Percentiles rank a stretch among this genome's conserved stretches.
These are phyloP conservation scores for Leishmania arabica DNA, from an alignment of 208 protist genomes.

Conservation along the genomic window DNA sequence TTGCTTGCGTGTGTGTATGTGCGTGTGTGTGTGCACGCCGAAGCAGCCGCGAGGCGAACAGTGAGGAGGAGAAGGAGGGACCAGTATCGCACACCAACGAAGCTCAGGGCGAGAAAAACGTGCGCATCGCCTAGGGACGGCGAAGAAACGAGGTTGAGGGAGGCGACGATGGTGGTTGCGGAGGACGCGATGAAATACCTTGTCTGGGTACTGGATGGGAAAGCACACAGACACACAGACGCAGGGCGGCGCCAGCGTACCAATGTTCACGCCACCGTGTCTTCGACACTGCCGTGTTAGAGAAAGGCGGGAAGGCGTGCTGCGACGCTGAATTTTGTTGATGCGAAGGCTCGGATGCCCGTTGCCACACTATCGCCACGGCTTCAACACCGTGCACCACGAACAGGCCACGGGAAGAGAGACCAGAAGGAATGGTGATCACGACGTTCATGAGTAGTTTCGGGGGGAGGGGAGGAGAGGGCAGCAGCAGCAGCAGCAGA, in stretches of 20 bases:
- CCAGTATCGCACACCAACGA: not conserved
- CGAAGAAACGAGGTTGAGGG: too few relatives aligned
- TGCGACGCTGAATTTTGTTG: not conserved
- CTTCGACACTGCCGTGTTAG: not conserved
- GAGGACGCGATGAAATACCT: not conserved
- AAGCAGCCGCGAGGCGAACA: not conserved
- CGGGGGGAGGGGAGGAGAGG: too few relatives aligned
- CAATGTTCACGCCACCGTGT: not conserved
- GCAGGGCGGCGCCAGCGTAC: not conserved
- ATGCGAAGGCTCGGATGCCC: not conserved
- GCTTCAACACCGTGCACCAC: not conserved
- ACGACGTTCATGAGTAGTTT: not conserved
- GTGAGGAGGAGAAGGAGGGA: not conserved
- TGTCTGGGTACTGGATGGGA: not conserved
- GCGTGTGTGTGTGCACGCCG: not conserved
- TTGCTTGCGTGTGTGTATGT: not conserved
- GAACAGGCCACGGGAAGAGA: not conserved
- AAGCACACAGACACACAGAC: not conserved
- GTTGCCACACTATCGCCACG: not conserved
- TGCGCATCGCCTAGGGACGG: not conserved
- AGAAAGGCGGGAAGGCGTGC: not conserved
- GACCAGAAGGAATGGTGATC: not conserved
- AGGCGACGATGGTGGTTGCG: not conserved
- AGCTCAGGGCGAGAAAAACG: not conserved
- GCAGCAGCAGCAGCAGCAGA: not conserved